A percentile compares a stretch with the other conserved stretches of the same genome.
Conservation (phyloP, 441 rosid genomes). For the Adansonia gregorii region DNA sequence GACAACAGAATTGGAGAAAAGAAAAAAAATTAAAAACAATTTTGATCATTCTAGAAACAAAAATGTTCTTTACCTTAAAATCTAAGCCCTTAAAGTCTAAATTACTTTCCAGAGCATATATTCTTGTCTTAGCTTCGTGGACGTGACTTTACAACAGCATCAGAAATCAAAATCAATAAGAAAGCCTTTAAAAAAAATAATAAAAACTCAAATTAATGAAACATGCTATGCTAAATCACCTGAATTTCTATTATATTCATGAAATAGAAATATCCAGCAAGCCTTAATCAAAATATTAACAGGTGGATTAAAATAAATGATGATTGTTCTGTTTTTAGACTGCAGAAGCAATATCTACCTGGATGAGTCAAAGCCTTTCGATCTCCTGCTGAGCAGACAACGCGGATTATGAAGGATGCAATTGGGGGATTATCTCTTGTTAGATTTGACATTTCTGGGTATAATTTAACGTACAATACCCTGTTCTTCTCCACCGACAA, state of each 20-base stretch:
- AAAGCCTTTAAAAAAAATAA: background rate
- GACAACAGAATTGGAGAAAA: background rate
- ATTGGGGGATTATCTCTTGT: slow-evolving; percentile 81
- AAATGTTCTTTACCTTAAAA: no score
- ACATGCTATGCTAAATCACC: background rate
- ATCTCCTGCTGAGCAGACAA: slow-evolving; percentile 63
- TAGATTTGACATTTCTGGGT: slow-evolving; percentile 74
- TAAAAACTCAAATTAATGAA: background rate
- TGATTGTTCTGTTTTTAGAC: background rate
- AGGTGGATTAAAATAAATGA: background rate
- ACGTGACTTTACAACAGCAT: background rate
- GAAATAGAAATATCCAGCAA: background rate
- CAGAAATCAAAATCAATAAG: background rate
- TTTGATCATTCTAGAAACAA: background rate
- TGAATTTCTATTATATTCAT: background rate
- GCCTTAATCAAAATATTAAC: background rate
- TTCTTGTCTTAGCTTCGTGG: background rate
- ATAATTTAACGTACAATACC: slow-evolving; percentile 63
- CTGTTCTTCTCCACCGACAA: slow-evolving; percentile 83
- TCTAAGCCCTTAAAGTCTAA: no score
- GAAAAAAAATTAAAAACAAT: background rate
- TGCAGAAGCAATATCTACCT: slow-evolving; percentile 43
- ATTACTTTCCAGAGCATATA: no score
- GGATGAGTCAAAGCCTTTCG: slow-evolving; percentile 81
- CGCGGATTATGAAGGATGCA: slow-evolving; percentile 78